Evolutionary conservation across 1,284 basidiomycete species (phyloP).

Genomic region (Malassezia globosa): DNA sequence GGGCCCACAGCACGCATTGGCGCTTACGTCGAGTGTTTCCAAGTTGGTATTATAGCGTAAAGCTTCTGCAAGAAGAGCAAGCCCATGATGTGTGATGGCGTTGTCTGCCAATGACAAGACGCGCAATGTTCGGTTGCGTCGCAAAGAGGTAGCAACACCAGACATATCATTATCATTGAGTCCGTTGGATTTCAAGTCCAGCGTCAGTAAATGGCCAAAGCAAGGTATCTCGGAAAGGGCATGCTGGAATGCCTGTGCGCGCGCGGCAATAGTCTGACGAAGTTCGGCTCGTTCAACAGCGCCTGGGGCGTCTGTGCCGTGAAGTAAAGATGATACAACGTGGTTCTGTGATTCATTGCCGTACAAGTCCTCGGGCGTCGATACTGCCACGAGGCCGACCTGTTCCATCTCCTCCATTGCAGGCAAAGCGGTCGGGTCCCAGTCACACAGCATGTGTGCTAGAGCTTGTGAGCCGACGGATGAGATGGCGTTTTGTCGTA

Average conservation of each 20-base stretch:
- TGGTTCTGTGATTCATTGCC: background rate
- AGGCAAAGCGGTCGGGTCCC: slow-evolving; percentile 13
- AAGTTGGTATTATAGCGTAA: slow-evolving; percentile 89
- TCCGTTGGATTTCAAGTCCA: slow-evolving; percentile 86
- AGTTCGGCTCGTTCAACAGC: slow-evolving; percentile 23
- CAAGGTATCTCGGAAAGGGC: slow-evolving; percentile 60
- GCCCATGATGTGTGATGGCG: slow-evolving; percentile 69
- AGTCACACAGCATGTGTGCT: slow-evolving; percentile 33
- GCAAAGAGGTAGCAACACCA: slow-evolving; percentile 86
- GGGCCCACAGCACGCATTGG: slow-evolving; percentile 84
- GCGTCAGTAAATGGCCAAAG: slow-evolving; percentile 69
- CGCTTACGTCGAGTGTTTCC: slow-evolving; percentile 83
- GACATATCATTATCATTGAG: slow-evolving; percentile 62
- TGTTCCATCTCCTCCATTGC: slow-evolving; percentile 2
- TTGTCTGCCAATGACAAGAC: slow-evolving; percentile 89
- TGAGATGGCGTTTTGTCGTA: slow-evolving; percentile 35
- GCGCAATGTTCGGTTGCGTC: slow-evolving; percentile 86
- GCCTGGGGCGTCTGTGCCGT: slow-evolving; percentile 27
- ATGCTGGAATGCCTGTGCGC: slow-evolving; percentile 3
- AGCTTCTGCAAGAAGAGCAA: slow-evolving; percentile 74
- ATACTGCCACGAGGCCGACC: background rate
- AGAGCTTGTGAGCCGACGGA: slow-evolving; percentile 23
- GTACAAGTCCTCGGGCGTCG: slow-evolving; percentile 4
- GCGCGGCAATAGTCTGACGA: background rate
- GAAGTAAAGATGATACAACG: slow-evolving; percentile 8